These are phyloP conservation scores for Alternaria metachromatica DNA, from an alignment of 2,329 filamentous ascomycete species.

Conservation along the genomic window DNA sequence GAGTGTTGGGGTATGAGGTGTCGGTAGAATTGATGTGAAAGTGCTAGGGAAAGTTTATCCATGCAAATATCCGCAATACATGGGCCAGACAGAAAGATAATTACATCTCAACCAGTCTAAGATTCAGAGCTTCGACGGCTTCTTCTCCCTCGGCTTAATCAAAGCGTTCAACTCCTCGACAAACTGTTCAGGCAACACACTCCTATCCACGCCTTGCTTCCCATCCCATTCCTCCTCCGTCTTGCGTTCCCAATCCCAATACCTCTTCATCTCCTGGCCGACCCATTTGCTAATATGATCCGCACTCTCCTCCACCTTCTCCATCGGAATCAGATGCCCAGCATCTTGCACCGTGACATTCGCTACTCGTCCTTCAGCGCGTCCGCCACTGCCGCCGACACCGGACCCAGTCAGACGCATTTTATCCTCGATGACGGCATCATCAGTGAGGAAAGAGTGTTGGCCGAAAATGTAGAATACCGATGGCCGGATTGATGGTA, in stretches of 20 bases:
- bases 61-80: background rate
- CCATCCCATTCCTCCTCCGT: constrained; percentile 41
- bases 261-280: constrained; percentile 47
- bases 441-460: constrained; percentile 62
- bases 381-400: constrained; percentile 71
- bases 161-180: constrained; percentile 36
- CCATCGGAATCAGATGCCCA: constrained; percentile 87
- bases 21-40: background rate
- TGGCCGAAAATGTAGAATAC: constrained; percentile 69
- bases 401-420: constrained; percentile 69
- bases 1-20: background rate
- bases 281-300: constrained; percentile 53
- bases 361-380: constrained; percentile 69
- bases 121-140: constrained; percentile 28
- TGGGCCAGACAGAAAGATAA: background rate
- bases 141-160: constrained; percentile 25
- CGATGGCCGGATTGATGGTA: constrained; percentile 68
- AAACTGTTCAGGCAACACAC: constrained; percentile 35
- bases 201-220: constrained; percentile 39
- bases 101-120: background rate
- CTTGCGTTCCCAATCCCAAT: constrained; percentile 41
- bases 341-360: constrained; percentile 68
- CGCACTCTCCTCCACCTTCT: constrained; percentile 72
- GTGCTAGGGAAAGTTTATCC: background rate
- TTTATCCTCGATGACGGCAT: constrained; percentile 63